Evolutionary conservation across 441 rosid species (phyloP).

Genomic region (Pelargonium myrrhifolium): DNA sequence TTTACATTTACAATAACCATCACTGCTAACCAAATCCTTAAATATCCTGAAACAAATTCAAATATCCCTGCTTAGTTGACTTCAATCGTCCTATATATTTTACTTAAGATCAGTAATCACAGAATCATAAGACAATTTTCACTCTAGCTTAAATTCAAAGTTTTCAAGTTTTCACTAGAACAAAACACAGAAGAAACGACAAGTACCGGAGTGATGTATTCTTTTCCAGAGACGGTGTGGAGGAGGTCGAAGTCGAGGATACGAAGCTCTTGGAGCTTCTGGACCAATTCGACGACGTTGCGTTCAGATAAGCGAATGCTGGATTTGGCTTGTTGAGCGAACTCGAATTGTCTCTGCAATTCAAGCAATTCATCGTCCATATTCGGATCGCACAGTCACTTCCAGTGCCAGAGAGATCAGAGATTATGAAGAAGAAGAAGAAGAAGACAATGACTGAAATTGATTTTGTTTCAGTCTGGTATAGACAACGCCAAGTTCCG

Average conservation of each 20-base stretch:
- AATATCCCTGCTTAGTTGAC: background rate
- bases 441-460: background rate
- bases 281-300: conserved; percentile 92
- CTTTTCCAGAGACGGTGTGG: conserved; percentile 92
- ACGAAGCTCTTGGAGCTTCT: conserved; percentile 84
- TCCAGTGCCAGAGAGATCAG: background rate
- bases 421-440: background rate
- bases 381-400: conserved; percentile 13
- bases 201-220: conserved; percentile 78
- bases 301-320: conserved; percentile 82
- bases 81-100: background rate
- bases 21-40: background rate
- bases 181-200: conserved; percentile 13
- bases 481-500: background rate
- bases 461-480: background rate
- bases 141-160: background rate
- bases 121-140: background rate
- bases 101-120: background rate
- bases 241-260: conserved; percentile 96
- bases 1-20: background rate
- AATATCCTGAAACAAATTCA: background rate
- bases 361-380: conserved; percentile 91
- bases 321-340: conserved; percentile 86
- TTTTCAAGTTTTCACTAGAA: conserved; percentile 14
- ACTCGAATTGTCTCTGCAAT: conserved; percentile 87